Conservation (phyloP, 129 eudicot genomes). For the Flaveria ramosissima region DNA sequence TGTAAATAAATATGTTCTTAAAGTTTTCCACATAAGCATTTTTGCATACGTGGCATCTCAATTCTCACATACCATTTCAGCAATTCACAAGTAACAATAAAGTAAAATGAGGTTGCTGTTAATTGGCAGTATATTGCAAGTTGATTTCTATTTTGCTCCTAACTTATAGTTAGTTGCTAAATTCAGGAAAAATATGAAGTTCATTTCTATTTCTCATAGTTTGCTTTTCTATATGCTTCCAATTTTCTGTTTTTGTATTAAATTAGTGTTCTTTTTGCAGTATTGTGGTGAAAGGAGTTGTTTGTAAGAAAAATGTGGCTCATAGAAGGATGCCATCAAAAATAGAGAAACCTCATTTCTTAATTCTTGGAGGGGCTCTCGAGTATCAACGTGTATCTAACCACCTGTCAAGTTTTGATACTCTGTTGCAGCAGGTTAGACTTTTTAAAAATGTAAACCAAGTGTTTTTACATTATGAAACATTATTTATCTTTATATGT, state of each 20-base stretch:
- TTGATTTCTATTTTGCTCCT: background rate
- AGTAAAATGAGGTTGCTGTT: background rate
- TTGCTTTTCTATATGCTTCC: background rate
- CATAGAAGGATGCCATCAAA: conserved; percentile 89
- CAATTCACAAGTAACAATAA: background rate
- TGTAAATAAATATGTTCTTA: background rate
- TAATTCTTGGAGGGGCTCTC: conserved; percentile 96
- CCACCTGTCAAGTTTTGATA: conserved; percentile 89
- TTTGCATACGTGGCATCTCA: background rate
- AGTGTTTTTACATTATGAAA: conserved; percentile 12
- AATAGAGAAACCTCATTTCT: conserved; percentile 74
- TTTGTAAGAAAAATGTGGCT: conserved; percentile 97
- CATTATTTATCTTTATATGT: conserved; percentile 13
- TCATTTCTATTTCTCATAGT: background rate
- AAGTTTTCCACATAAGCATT: background rate
- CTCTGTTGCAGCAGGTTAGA: conserved; percentile 89
- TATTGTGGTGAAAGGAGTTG: conserved; percentile 84
- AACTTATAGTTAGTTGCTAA: background rate
- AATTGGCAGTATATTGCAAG: background rate
- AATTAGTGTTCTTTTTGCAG: conserved; percentile 41
- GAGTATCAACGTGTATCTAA: conserved; percentile 97
- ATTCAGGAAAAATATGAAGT: background rate
- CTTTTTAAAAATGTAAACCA: conserved; percentile 1
- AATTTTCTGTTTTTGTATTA: conserved; percentile 16
- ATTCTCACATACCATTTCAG: background rate